Percentiles rank a stretch among this genome's conserved stretches.
Conservation (phyloP, 169 alveolate genomes). For the Amoebophrya sp. region DNA sequence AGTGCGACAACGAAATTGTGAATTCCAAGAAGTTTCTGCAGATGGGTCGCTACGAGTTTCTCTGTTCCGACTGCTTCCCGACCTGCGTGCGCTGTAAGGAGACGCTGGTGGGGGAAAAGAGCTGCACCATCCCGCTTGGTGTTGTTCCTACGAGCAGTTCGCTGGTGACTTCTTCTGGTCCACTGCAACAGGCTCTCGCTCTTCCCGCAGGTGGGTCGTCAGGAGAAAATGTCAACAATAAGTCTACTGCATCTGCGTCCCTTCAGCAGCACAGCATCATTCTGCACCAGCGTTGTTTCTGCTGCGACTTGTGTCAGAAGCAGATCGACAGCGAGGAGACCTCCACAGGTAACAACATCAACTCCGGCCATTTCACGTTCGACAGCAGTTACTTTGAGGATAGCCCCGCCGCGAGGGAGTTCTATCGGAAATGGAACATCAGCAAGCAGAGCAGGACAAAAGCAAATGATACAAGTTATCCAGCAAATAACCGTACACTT, state of each 20-base stretch:
- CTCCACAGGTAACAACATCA: no score
- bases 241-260: no score
- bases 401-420: neutral
- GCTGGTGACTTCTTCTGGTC: no score
- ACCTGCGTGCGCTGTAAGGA: neutral
- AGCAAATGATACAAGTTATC: no score
- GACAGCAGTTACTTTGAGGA: neutral
- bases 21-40: neutral
- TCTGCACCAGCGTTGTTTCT: neutral
- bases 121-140: no score
- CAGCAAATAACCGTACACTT: no score
- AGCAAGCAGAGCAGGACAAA: no score
- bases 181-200: no score
- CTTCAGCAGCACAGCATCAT: no score
- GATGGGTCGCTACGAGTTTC: neutral
- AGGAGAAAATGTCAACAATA: no score
- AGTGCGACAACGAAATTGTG: neutral
- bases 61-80: neutral
- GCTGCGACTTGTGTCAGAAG: neutral
- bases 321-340: neutral
- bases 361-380: neutral
- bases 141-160: no score
- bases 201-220: no score
- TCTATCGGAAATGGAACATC: neutral
- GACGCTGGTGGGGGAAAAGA: neutral